phyloP scores from a whole-genome alignment of 1,284 basidiomycete species.

The Phellopilus nigrolimitatus region DNA sequence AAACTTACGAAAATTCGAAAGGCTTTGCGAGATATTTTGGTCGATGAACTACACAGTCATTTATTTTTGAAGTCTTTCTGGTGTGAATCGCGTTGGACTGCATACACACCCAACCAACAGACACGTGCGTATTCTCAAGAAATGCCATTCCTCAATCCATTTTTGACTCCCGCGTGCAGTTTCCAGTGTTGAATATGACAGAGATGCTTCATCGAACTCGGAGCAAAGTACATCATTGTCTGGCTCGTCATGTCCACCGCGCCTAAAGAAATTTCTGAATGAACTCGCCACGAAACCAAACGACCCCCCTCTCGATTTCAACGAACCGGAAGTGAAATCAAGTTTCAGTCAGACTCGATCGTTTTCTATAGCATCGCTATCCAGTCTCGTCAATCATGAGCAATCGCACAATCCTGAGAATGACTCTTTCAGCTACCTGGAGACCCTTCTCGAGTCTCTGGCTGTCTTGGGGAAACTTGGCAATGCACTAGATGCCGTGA shows the following conservation, averaged over 20 bases:
- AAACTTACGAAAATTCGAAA: slow-evolving; percentile 29
- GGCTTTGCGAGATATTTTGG: slow-evolving; percentile 87
- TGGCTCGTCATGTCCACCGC: slow-evolving; percentile 33
- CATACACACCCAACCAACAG: slow-evolving; percentile 80
- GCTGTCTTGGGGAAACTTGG: slow-evolving; percentile 89
- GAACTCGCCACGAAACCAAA: slow-evolving; percentile 73
- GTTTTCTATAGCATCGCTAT: slow-evolving; percentile 26
- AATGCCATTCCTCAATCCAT: slow-evolving; percentile 2
- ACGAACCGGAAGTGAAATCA: slow-evolving; percentile 44
- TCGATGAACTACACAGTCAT: slow-evolving; percentile 96
- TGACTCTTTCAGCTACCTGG: slow-evolving; percentile 93
- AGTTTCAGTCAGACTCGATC: slow-evolving; percentile 26
- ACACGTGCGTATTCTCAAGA: slow-evolving; percentile 48
- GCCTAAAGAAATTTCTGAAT: slow-evolving; percentile 63
- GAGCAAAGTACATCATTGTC: slow-evolving; percentile 34
- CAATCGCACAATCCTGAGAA: slow-evolving; percentile 70
- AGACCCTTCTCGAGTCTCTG: slow-evolving; percentile 89
- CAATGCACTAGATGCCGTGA: slow-evolving; percentile 77
- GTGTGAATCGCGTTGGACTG: slow-evolving; percentile 89
- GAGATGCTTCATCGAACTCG: slow-evolving; percentile 34
- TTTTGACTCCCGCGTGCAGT: slow-evolving; percentile 44
- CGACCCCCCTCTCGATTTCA: slow-evolving; percentile 72
- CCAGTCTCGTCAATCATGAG: slow-evolving; percentile 20
- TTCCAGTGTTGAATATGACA: slow-evolving; percentile 53
- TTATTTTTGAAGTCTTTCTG: slow-evolving; percentile 97